Evolutionary conservation across 1,139 yeast species (phyloP).

Genomic region (Geotrichum citri-aurantii): DNA sequence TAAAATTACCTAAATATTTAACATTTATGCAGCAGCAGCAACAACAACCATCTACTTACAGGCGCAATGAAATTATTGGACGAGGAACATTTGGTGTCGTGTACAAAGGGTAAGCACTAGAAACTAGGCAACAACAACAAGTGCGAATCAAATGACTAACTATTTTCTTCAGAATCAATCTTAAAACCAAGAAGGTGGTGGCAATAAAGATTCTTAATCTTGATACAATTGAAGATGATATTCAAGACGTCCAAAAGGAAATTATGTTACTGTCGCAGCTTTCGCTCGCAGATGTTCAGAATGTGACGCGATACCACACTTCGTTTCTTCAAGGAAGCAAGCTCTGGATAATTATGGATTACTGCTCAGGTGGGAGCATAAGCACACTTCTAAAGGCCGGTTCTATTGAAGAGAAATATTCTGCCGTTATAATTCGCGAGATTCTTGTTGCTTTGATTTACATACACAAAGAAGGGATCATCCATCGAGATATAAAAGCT

Average conservation of each 20-base stretch:
- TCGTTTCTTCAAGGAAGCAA: constrained; percentile 80
- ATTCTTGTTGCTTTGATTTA: constrained; percentile 67
- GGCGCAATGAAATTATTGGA: constrained; percentile 86
- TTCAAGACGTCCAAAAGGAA: constrained; percentile 90
- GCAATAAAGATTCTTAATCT: constrained; percentile 91
- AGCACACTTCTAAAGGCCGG: constrained; percentile 87
- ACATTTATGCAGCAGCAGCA: not conserved
- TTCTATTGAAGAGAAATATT: constrained; percentile 73
- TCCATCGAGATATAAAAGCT: constrained; percentile 93
- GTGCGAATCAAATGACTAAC: not conserved
- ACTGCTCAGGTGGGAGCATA: constrained; percentile 94
- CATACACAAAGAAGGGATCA: constrained; percentile 85
- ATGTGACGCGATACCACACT: constrained; percentile 89
- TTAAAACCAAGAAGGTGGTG: constrained; percentile 64
- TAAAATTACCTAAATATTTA: not conserved
- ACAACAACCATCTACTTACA: constrained; percentile 40
- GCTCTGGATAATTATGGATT: constrained; percentile 96
- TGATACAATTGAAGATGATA: constrained; percentile 93
- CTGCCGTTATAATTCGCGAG: constrained; percentile 79
- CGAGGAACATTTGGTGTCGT: constrained; percentile 97
- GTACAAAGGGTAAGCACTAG: constrained; percentile 56
- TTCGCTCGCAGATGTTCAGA: constrained; percentile 64
- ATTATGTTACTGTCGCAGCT: constrained; percentile 79
- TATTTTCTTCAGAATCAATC: constrained; percentile 35
- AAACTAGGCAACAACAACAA: not conserved